Percentiles rank a stretch among this genome's conserved stretches.
These are phyloP conservation scores for Volutella citrinella DNA, from an alignment of 2,329 filamentous ascomycete genomes.

Conservation along the genomic window DNA sequence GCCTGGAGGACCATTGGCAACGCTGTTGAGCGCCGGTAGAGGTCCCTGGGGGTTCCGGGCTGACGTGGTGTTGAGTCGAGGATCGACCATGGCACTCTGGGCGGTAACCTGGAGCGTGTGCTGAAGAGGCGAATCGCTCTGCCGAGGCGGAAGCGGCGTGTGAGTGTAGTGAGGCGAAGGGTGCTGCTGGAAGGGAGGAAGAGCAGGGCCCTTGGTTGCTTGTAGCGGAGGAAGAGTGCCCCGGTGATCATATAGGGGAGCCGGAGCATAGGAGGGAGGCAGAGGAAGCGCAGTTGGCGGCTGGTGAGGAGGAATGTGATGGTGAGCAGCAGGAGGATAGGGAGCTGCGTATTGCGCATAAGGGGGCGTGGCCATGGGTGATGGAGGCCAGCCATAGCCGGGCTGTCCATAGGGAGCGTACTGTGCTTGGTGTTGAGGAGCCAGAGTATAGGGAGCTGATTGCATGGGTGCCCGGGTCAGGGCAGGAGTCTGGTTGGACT, in stretches of 20 bases:
- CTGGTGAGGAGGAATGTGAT: constrained; percentile 25
- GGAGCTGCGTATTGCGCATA: constrained; percentile 45
- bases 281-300: constrained; percentile 27
- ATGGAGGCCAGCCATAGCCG: constrained; percentile 54
- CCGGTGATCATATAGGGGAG: constrained; percentile 33
- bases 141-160: constrained; percentile 33
- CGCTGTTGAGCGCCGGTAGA: constrained; percentile 40
- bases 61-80: constrained; percentile 30
- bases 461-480: constrained; percentile 73
- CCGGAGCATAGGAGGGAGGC: constrained; percentile 26
- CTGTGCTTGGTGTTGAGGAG: constrained; percentile 34
- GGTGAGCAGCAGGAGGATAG: constrained; percentile 31
- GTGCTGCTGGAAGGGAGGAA: constrained; percentile 30
- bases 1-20: constrained; percentile 26
- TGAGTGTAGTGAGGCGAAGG: constrained; percentile 28
- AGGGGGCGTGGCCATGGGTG: constrained; percentile 52
- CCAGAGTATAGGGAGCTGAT: constrained; percentile 36
- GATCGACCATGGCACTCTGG: constrained; percentile 40
- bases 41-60: constrained; percentile 40
- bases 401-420: constrained; percentile 40
- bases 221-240: constrained; percentile 36
- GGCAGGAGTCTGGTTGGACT: constrained; percentile 75
- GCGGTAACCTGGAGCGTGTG: constrained; percentile 44
- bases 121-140: constrained; percentile 41
- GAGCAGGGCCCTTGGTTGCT: constrained; percentile 25